phyloP scores from a whole-genome alignment of 371 early-diverging fungal species.

The Nosema bombycis region DNA sequence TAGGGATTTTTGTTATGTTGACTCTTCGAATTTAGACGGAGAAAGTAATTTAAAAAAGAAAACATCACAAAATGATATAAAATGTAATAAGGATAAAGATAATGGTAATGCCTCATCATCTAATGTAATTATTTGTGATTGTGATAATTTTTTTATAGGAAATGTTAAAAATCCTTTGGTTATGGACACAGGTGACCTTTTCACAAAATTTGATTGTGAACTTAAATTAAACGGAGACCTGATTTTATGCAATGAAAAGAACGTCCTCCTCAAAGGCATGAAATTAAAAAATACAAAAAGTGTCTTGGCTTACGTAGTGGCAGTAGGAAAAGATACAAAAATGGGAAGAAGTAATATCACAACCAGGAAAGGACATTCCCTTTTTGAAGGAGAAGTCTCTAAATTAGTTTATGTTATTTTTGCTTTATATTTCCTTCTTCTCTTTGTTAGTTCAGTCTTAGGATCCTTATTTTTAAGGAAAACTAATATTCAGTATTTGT shows the following conservation, averaged over 20 bases:
- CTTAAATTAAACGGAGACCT: conserved; percentile 35
- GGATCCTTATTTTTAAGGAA: conserved; percentile 50
- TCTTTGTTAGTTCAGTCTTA: conserved; percentile 52
- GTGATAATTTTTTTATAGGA: conserved; percentile 29
- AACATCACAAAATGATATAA: background rate
- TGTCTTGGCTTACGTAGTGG: conserved; percentile 74
- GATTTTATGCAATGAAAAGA: conserved; percentile 70
- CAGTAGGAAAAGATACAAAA: conserved; percentile 82
- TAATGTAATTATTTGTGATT: conserved; percentile 8
- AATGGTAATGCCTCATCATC: background rate
- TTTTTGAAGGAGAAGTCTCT: conserved; percentile 51
- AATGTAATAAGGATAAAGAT: no score
- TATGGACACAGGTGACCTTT: conserved; percentile 46
- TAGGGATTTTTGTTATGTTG: conserved; percentile 75
- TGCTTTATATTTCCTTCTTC: conserved; percentile 56
- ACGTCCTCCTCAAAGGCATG: conserved; percentile 79
- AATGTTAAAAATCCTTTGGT: conserved; percentile 14
- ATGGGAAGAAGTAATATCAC: conserved; percentile 75
- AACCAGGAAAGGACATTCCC: conserved; percentile 35
- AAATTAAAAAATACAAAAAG: conserved; percentile 77
- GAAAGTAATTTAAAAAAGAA: conserved; percentile 79
- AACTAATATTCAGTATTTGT: conserved; percentile 43
- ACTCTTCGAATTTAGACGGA: conserved; percentile 88
- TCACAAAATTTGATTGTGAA: conserved; percentile 50
- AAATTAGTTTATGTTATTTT: conserved; percentile 50